Base-by-base conservation (phyloP, 2,329 filamentous ascomycete species). In the Neofusicoccum ribis region DNA sequence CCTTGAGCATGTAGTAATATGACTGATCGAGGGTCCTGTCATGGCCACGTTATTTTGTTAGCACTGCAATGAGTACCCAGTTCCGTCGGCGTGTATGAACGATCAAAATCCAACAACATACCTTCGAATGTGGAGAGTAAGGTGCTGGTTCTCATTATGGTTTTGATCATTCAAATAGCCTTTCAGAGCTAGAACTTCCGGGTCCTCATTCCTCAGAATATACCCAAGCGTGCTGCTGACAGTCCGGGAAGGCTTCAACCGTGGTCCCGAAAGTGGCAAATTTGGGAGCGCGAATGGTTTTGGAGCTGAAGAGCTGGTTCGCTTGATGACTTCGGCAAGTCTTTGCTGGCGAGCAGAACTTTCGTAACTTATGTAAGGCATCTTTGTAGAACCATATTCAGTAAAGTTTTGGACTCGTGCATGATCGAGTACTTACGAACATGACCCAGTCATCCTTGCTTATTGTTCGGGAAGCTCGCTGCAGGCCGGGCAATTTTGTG, bases 1-100 rank as follows among this genome's bases (percentile, higher is more conserved):
- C 52, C 15, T 64, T 64, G 12, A 66, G 34, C 39, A 54, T 50
- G 41, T 66, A 50, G 20, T 66, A 66, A n/a, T 59, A 66, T 0
- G 50, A 54, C 36, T 56, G 49, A 39, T 63, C 62, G 3, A 67
- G 61, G 1, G 52, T 64, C 3, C 65, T 51, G 14, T 3, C 5
- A 15, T 3, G 5, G 43, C 39, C 23, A 60, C n/a, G 3, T 6
- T 8, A n/a, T 49, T 27, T 23, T 23, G 3, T 23, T 39, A 37
- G 20, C 15, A 17, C 14, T 8, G 5, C 2, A 5, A 9, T n/a
- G 3, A 2, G 5, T 4, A 39, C 3, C 37, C 37, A 3, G 14
- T 15, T 4, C 1, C 3, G 3, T 11, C 3, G 2, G 8, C 6
- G 27, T 5, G 27, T 31, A 3, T 31, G 6, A 31, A 31, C 5